phyloP scores from a whole-genome alignment of 371 early-diverging fungal species.

The Apophysomyces elegans region DNA sequence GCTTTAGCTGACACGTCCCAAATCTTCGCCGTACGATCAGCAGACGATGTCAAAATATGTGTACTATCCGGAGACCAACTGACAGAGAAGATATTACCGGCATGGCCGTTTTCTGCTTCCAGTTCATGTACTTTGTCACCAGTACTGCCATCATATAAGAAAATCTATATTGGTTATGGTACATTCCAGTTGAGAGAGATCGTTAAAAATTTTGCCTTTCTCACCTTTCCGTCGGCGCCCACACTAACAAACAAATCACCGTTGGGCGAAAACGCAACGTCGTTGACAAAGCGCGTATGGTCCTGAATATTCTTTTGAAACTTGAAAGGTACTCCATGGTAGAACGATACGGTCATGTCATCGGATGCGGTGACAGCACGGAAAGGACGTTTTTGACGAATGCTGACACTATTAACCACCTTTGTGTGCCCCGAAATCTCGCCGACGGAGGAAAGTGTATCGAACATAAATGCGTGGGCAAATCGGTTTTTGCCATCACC shows the following conservation, averaged over 20 bases:
- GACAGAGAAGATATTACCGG: slow-evolving; percentile 83
- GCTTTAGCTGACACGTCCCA: slow-evolving; percentile 84
- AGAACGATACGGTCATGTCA: slow-evolving; percentile 90
- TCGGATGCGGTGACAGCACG: slow-evolving; percentile 93
- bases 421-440: slow-evolving; percentile 92
- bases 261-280: slow-evolving; percentile 85
- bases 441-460: slow-evolving; percentile 91
- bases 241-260: slow-evolving; percentile 86
- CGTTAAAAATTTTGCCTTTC: not conserved
- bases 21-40: slow-evolving; percentile 88
- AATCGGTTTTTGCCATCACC: slow-evolving; percentile 94
- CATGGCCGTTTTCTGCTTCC: slow-evolving; percentile 61
- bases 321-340: slow-evolving; percentile 91
- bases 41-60: slow-evolving; percentile 82
- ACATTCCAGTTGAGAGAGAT: slow-evolving; percentile 45
- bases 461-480: slow-evolving; percentile 89
- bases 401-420: slow-evolving; percentile 82
- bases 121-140: slow-evolving; percentile 84
- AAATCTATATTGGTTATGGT: slow-evolving; percentile 21
- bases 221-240: slow-evolving; percentile 88
- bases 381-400: slow-evolving; percentile 87
- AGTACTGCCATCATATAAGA: slow-evolving; percentile 91
- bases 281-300: slow-evolving; percentile 90
- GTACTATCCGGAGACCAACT: slow-evolving; percentile 88
- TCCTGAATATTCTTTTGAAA: slow-evolving; percentile 71